Base-by-base conservation (phyloP, 225 moss, liverwort and hornwort species). In the Climacium dendroides region DNA sequence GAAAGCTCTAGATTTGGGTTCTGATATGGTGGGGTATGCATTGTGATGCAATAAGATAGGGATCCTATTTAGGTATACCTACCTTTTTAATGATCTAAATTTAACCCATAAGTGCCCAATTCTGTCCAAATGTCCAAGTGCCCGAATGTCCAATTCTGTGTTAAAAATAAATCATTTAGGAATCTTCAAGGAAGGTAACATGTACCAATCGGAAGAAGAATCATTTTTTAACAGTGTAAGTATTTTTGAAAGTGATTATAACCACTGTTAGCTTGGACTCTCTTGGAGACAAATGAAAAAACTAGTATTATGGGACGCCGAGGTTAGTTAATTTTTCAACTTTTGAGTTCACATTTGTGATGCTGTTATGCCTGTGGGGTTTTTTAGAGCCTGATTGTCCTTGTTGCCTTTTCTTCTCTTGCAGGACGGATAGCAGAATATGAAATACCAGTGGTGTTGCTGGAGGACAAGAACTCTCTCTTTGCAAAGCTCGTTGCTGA, bases 401-500 rank as follows among this genome's bases (percentile, higher is more conserved):
- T 73, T 87, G 34, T 60, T 62, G 52, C 17, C 39, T 74, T 80
- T 48, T 81, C 24, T 87, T 89, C 43, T 73, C 83, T 85, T 88
- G 77, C 96, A 98, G 98, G 98, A 73, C 83, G 87, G 41, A 84
- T 97, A 62, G 94, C 94, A 37, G 97, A 98, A 76, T 97, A 92
- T 52, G 94, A 96, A 58, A 15, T 63, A 43, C 97, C 97, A n/a
- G 30, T 50, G 50, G 83, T 74, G 35, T 93, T 98, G 86, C 83
- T 98, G 34, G 91, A 93, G 85, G 86, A 97, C 47, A 95, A 87
- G 87, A 84, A 81, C 74, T 96, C 98, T 37, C 87, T 94, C 43
- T 97, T 97, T 62, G 94, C 94, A 48, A 98, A 93, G 82, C 94
- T 98, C 20, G 97, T 98, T 35, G 91, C 93, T 41, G 98, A 98